Conservation (phyloP, 257 asterid genomes). For the Rehmannia glutinosa region DNA sequence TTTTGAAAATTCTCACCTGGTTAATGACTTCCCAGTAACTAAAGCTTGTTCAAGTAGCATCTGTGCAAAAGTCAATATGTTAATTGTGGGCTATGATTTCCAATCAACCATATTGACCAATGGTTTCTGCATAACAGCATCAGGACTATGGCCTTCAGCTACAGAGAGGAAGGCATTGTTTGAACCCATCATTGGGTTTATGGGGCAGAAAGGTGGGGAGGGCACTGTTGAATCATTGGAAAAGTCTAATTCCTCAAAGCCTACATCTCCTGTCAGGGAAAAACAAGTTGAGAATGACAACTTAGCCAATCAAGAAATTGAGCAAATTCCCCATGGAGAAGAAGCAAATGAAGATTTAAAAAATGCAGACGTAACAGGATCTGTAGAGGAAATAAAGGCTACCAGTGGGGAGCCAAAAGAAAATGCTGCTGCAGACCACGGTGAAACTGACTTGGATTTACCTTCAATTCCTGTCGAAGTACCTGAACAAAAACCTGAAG, state of each 20-base stretch:
- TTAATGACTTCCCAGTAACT: not conserved
- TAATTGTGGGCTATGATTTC: not conserved
- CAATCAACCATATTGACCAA: not conserved
- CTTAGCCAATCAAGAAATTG: conserved; percentile 23
- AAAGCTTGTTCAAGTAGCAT: not conserved
- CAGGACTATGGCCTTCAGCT: conserved; percentile 66
- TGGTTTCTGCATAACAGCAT: conserved; percentile 32
- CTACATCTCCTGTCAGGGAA: conserved; percentile 34
- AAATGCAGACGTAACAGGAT: conserved; percentile 24
- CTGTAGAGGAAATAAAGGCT: conserved; percentile 29
- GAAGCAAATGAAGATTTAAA: conserved; percentile 35
- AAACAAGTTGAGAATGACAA: conserved; percentile 27
- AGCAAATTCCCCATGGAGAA: conserved; percentile 23
- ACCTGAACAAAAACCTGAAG: conserved; percentile 34
- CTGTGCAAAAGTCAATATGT: not conserved
- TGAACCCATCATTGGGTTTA: conserved; percentile 64
- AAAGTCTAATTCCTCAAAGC: conserved; percentile 27
- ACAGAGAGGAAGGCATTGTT: conserved; percentile 51
- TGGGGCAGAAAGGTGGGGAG: conserved; percentile 66
- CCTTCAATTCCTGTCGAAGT: conserved; percentile 28
- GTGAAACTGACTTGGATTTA: conserved; percentile 34
- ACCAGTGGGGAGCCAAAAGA: conserved; percentile 31
- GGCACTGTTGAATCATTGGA: conserved; percentile 31
- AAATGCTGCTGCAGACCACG: conserved; percentile 21
- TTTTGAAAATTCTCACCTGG: too few species aligned